Conservation (phyloP, 1,284 basidiomycete species). For the Polyporus tsugae region DNA sequence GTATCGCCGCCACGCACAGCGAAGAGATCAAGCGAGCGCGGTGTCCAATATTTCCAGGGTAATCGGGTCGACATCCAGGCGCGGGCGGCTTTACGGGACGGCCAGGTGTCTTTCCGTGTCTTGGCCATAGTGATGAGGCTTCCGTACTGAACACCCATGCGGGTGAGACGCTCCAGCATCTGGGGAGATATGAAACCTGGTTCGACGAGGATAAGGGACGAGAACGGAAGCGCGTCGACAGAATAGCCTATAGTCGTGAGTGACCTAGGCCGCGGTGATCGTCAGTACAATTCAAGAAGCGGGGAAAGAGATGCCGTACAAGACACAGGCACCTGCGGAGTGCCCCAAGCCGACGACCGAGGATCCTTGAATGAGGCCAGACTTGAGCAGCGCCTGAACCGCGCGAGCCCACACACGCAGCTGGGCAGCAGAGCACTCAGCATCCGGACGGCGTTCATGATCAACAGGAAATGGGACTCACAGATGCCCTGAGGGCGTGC, state of each 20-base stretch:
- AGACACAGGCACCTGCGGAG: conserved; percentile 11
- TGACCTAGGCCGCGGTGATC: too few species aligned
- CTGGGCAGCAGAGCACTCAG: neutral
- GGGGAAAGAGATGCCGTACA: conserved; percentile 12
- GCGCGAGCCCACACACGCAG: conserved; percentile 14
- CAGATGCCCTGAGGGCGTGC: conserved; percentile 5
- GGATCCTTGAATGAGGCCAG: conserved; percentile 10
- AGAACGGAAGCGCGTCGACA: conserved; percentile 10
- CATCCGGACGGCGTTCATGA: too few species aligned
- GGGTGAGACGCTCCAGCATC: neutral
- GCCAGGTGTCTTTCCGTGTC: conserved; percentile 31
- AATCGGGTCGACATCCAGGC: conserved; percentile 24
- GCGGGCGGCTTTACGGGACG: conserved; percentile 24
- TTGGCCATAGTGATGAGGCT: conserved; percentile 1
- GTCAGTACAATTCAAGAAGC: too few species aligned
- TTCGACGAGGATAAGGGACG: conserved; percentile 25
- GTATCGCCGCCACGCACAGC: neutral
- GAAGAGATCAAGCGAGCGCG: conserved; percentile 24
- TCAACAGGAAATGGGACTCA: neutral
- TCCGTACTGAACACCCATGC: neutral
- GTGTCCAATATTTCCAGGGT: conserved; percentile 34
- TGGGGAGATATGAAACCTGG: conserved; percentile 16
- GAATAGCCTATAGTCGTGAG: conserved; percentile 8
- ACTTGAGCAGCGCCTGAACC: conserved; percentile 15
- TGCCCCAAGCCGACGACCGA: conserved; percentile 21